A percentile compares a stretch with the other conserved stretches of the same genome.
phyloP scores from a whole-genome alignment of 116 monocot species.

The Dioscorea cayenensis region DNA sequence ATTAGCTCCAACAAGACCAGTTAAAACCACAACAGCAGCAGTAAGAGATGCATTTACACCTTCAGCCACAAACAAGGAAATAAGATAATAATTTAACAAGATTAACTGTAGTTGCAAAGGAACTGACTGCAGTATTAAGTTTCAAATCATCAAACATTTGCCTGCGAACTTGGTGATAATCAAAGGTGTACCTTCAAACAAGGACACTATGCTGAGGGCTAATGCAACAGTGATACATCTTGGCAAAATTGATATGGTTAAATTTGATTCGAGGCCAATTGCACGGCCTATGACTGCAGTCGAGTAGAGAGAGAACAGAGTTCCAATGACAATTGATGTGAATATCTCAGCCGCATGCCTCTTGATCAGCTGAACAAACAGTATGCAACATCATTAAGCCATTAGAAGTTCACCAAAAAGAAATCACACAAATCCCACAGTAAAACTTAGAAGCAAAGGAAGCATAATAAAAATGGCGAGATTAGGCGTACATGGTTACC shows the following conservation, averaged over 20 bases:
- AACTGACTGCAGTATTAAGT: background rate
- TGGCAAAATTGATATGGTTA: slow-evolving; percentile 91
- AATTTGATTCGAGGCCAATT: slow-evolving; percentile 59
- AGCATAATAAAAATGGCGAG: background rate
- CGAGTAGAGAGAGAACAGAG: slow-evolving; percentile 82
- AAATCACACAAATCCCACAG: too few species aligned
- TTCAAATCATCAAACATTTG: background rate
- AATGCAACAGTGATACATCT: slow-evolving; percentile 97
- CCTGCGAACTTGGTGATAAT: background rate
- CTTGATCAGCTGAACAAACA: slow-evolving; percentile 65
- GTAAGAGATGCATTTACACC: slow-evolving; percentile 89
- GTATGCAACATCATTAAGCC: background rate
- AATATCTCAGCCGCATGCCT: slow-evolving; percentile 96
- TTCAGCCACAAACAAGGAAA: slow-evolving; percentile 11
- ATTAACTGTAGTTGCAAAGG: too few species aligned
- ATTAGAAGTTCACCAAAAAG: too few species aligned
- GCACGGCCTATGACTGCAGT: slow-evolving; percentile 78
- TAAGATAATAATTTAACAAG: too few species aligned
- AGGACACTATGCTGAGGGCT: slow-evolving; percentile 92
- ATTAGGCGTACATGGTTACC: slow-evolving; percentile 19
- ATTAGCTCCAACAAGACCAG: slow-evolving; percentile 95
- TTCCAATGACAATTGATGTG: slow-evolving; percentile 73
- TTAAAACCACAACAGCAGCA: slow-evolving; percentile 88
- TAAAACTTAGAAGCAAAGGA: too few species aligned
- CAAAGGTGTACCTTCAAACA: slow-evolving; percentile 75